phyloP scores from a whole-genome alignment of 2,329 filamentous ascomycete species.

The Coniochaeta ligniaria region DNA sequence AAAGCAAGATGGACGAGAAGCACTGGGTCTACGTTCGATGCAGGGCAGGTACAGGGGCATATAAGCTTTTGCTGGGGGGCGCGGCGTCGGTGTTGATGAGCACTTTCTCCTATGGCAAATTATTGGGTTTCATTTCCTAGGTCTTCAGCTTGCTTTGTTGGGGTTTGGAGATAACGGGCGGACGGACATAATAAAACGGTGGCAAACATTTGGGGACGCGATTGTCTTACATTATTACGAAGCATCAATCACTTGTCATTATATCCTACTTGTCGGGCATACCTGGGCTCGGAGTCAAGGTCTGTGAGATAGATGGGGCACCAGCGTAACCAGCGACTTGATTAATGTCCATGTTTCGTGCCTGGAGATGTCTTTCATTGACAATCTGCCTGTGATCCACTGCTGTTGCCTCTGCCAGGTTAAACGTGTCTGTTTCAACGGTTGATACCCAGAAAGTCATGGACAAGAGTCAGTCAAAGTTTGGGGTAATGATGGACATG shows the following conservation, averaged over 20 bases:
- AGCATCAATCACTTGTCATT: neutral
- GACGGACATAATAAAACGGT: neutral
- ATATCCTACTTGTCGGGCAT: neutral
- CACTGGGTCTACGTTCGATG: neutral
- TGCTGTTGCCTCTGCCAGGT: too few species aligned
- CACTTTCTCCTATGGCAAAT: slow-evolving; percentile 3
- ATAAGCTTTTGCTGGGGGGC: neutral
- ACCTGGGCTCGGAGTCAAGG: neutral
- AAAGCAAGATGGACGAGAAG: neutral
- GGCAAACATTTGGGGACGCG: neutral
- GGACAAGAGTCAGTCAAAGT: too few species aligned
- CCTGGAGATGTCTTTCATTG: too few species aligned
- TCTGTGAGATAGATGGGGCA: neutral
- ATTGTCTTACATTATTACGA: neutral
- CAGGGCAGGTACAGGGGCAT: neutral
- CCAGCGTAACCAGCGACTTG: neutral
- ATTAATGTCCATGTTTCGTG: neutral
- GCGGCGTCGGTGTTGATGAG: neutral
- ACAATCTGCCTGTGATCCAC: too few species aligned
- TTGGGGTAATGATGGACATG: too few species aligned
- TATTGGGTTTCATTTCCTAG: slow-evolving; percentile 5
- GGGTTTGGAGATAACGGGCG: neutral
- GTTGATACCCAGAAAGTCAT: too few species aligned
- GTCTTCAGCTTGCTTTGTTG: slow-evolving; percentile 1
- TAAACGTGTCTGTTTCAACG: too few species aligned